Base-by-base conservation (phyloP, 164 flowering plant genomes). In the Vitis rotundifolia region DNA sequence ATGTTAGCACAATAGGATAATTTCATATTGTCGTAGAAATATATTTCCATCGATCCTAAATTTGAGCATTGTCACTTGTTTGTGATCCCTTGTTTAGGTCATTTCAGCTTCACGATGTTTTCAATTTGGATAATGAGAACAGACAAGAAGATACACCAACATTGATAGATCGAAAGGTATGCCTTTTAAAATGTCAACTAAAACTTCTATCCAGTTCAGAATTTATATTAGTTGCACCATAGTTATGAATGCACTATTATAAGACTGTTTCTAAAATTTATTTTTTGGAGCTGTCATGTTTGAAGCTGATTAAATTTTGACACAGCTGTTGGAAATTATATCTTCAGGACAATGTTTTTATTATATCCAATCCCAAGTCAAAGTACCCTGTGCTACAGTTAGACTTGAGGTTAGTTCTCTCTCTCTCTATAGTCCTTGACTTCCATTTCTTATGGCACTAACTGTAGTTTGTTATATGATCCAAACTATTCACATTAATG, bases 281-380 rank as follows among this genome's bases (percentile, higher is more conserved):
- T 12, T 11, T 48, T 57, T 47, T 58, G 67, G 6, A 22, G 5
- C 58, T 60, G 16, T 59, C 58, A n/a, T 57, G 56, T 49, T 53
- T 16, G 48, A 51, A 18, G 37, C 29, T 55, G 12, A 63, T 44
- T 18, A 15, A 55, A 51, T 78, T 15, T 61, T 61, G 26, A 31
- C 68, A 51, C 48, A 15, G 11, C 29, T 64, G n/a, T 49, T 70
- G 66, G 48, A 67, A 55, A 19, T 18, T 69, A 49, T 51, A 14
- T 66, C 1, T 67, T 72, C 92, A 94, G 99, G 94, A 94, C 78
- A 94, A 94, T 83, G 96, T 92, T 54, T 94, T 92, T 73, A 91
- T 94, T 11, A 94, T 94, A 72, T 94, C 99, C 11, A 94, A 91
- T 79, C 73, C 82, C 68, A 92, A 92, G 76, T 94, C 97, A 22